These are phyloP conservation scores for Mycotypha africana DNA, from an alignment of 371 early-diverging fungal species.

Conservation along the genomic window DNA sequence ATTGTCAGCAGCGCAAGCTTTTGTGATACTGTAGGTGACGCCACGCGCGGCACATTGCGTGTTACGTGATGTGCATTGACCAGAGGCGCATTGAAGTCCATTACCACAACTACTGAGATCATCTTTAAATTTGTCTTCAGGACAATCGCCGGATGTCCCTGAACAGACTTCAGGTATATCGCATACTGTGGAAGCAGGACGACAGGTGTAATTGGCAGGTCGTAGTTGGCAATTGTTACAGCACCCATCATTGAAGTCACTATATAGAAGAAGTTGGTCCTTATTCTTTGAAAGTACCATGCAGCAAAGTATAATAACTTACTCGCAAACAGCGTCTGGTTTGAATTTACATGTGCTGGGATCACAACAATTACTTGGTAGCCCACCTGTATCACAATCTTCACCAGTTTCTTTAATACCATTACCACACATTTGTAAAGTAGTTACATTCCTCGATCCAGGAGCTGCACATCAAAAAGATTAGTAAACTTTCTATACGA, in stretches of 20 bases:
- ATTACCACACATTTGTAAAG: conserved; percentile 85
- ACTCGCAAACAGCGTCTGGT: conserved; percentile 72
- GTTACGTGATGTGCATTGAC: conserved; percentile 86
- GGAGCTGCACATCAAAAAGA: conserved; percentile 37
- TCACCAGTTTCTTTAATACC: conserved; percentile 89
- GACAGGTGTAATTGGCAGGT: conserved; percentile 68
- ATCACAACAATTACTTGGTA: conserved; percentile 77
- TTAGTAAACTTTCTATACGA: neutral
- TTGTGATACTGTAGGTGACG: conserved; percentile 27
- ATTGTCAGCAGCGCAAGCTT: conserved; percentile 37
- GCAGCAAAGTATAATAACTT: no score
- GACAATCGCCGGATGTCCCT: conserved; percentile 74
- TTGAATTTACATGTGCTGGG: conserved; percentile 78
- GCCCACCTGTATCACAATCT: conserved; percentile 90
- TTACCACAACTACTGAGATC: conserved; percentile 71
- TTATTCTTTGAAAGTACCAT: neutral
- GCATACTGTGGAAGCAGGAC: conserved; percentile 74
- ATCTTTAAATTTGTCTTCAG: conserved; percentile 59
- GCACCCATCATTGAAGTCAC: conserved; percentile 82
- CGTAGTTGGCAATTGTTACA: conserved; percentile 74
- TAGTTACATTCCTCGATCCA: conserved; percentile 41
- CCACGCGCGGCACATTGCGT: conserved; percentile 71
- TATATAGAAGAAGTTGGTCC: conserved; percentile 10
- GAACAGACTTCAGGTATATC: conserved; percentile 81
- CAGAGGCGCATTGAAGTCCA: conserved; percentile 75